A percentile compares a stretch with the other conserved stretches of the same genome.
These are phyloP conservation scores for Apiotrichum porosum DNA, from an alignment of 1,284 basidiomycete genomes.

Conservation along the genomic window DNA sequence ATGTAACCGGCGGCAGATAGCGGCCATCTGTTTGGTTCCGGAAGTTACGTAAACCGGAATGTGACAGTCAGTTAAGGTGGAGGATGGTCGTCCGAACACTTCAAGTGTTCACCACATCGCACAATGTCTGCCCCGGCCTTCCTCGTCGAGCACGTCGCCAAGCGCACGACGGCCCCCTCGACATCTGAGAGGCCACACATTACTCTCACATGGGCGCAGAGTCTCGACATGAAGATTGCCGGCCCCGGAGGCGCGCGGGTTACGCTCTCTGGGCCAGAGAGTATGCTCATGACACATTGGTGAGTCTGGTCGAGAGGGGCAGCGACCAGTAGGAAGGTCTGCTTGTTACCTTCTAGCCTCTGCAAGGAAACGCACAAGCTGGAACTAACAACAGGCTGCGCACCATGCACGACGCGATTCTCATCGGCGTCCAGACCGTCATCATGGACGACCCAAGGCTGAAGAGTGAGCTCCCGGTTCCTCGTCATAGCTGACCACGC, in stretches of 20 bases:
- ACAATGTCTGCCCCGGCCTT: constrained; percentile 1
- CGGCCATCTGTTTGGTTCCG: not conserved
- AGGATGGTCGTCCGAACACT: not conserved
- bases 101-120: not conserved
- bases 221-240: constrained; percentile 87
- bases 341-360: not conserved
- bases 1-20: no score
- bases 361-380: not conserved
- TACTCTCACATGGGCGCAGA: constrained; percentile 93
- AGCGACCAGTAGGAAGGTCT: not conserved
- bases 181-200: constrained; percentile 40
- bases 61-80: no score
- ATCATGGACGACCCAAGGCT: constrained; percentile 89
- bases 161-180: not conserved
- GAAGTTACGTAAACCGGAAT: no score
- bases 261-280: constrained; percentile 75
- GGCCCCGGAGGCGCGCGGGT: constrained; percentile 70
- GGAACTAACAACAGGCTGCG: constrained; percentile 60
- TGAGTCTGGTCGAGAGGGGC: constrained; percentile 38
- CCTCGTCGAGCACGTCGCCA: constrained; percentile 10
- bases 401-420: constrained; percentile 83
- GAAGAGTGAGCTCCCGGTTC: constrained; percentile 59
- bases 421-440: constrained; percentile 86
- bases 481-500: not conserved
- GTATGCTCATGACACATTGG: constrained; percentile 94